Percentiles rank a stretch among this genome's conserved stretches.
Conservation (phyloP, 805 yeast species). For the Hanseniaspora occidentalis region DNA sequence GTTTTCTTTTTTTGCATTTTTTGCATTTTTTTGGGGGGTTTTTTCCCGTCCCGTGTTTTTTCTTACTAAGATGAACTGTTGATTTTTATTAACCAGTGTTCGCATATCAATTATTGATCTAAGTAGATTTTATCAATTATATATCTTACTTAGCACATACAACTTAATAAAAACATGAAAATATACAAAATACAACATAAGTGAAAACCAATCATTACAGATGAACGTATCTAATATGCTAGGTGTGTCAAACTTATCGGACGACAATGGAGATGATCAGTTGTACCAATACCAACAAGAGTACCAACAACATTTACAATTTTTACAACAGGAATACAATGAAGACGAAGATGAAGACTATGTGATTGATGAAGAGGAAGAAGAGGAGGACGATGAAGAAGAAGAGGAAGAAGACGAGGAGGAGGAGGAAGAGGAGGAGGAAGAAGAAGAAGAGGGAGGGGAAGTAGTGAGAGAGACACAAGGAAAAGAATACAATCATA, state of each 20-base stretch:
- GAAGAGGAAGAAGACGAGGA: slow-evolving; percentile 14
- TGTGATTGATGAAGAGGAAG: slow-evolving; percentile 6
- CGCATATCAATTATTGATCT: too few relatives aligned
- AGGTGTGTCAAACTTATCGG: background rate
- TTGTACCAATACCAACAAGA: slow-evolving; percentile 8
- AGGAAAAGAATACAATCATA: background rate
- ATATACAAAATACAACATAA: too few relatives aligned
- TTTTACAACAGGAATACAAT: slow-evolving; percentile 4
- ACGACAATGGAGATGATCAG: slow-evolving; percentile 5
- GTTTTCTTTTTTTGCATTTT: too few relatives aligned
- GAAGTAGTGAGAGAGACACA: background rate
- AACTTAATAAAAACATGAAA: too few relatives aligned
- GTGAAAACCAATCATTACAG: too few relatives aligned
- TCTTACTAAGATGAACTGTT: too few relatives aligned
- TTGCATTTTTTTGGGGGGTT: too few relatives aligned
- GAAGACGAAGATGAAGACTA: slow-evolving; percentile 5
- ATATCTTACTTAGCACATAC: too few relatives aligned
- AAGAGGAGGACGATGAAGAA: slow-evolving; percentile 14
- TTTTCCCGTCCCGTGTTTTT: too few relatives aligned
- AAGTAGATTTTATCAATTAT: too few relatives aligned
- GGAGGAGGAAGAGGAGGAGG: slow-evolving; percentile 21
- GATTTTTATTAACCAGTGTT: too few relatives aligned
- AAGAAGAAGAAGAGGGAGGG: slow-evolving; percentile 17
- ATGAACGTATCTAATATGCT: background rate
- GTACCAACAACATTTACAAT: slow-evolving; percentile 4